phyloP scores from a whole-genome alignment of 2,329 filamentous ascomycete genomes.

The Metarhizium brunneum region DNA sequence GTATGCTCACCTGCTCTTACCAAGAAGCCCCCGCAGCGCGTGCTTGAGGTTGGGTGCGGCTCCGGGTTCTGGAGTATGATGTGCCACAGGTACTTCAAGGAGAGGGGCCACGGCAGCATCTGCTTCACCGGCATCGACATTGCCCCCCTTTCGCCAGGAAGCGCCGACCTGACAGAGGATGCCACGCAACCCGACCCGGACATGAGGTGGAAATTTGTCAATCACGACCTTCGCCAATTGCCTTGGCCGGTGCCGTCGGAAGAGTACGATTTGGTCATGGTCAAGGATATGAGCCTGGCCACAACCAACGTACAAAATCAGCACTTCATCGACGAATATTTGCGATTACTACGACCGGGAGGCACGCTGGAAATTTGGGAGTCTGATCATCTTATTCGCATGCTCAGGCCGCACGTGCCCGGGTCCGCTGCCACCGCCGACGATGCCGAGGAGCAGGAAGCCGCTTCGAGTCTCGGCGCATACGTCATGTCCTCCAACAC shows the following conservation, averaged over 20 bases:
- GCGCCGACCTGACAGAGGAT: conserved; percentile 18
- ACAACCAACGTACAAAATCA: conserved; percentile 52
- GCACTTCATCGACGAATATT: conserved; percentile 56
- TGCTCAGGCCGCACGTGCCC: conserved; percentile 69
- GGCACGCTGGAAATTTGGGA: conserved; percentile 86
- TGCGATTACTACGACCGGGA: conserved; percentile 67
- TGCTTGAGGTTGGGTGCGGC: conserved; percentile 83
- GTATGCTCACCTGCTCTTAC: conserved; percentile 62
- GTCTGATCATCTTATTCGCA: conserved; percentile 73
- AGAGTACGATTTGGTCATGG: conserved; percentile 81
- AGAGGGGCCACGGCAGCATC: conserved; percentile 58
- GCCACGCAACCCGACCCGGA: conserved; percentile 52
- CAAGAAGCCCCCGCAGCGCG: conserved; percentile 60
- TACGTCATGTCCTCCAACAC: conserved; percentile 79
- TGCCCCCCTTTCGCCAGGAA: conserved; percentile 53
- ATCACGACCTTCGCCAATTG: conserved; percentile 69
- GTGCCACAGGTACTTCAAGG: conserved; percentile 71
- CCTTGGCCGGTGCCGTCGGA: conserved; percentile 71
- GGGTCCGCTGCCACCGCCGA: conserved; percentile 27
- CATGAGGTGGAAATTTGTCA: conserved; percentile 81
- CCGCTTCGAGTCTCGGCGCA: conserved; percentile 62
- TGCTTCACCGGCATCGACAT: conserved; percentile 79
- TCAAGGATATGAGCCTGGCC: conserved; percentile 70
- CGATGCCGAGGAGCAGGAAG: conserved; percentile 48
- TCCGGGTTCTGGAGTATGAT: conserved; percentile 84